A percentile compares a stretch with the other conserved stretches of the same genome.
phyloP scores from a whole-genome alignment of 1,284 basidiomycete genomes.

The Flammula alnicola region DNA sequence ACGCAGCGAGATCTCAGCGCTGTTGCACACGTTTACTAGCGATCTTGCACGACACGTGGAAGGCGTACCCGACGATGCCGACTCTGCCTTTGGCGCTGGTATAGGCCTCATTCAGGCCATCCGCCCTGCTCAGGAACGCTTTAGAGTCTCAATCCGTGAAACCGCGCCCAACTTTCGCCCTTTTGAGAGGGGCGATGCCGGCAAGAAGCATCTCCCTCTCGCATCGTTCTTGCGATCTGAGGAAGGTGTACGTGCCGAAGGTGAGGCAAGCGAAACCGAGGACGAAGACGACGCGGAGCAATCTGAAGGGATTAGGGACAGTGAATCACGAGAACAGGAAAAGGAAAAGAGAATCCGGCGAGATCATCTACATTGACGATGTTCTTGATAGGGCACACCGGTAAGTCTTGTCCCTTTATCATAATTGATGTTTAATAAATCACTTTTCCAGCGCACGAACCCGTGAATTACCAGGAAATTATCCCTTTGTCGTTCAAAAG shows the following conservation, averaged over 20 bases:
- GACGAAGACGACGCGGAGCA: background rate
- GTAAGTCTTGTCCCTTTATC: conserved; percentile 38
- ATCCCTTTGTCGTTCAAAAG: conserved; percentile 64
- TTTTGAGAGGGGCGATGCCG: conserved; percentile 36
- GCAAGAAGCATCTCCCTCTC: conserved; percentile 22
- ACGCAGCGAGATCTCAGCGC: conserved; percentile 52
- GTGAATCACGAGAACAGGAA: background rate
- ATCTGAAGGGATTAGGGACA: background rate
- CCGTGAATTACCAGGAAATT: conserved; percentile 68
- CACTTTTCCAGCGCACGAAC: conserved; percentile 57
- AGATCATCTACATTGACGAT: conserved; percentile 58
- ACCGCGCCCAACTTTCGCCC: conserved; percentile 61
- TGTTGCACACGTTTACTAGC: conserved; percentile 50
- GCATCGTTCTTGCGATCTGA: conserved; percentile 35
- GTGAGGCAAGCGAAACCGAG: conserved; percentile 1
- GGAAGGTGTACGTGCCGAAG: conserved; percentile 20
- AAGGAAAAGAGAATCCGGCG: conserved; percentile 8
- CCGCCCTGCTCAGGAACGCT: conserved; percentile 50
- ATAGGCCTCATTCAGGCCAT: conserved; percentile 60
- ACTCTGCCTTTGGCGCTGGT: conserved; percentile 11
- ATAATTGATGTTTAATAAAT: background rate
- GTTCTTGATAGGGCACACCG: conserved; percentile 51
- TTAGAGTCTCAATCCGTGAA: conserved; percentile 48
- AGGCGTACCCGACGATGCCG: conserved; percentile 48
- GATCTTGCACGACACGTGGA: conserved; percentile 51